These are phyloP conservation scores for Rhodofomes roseus DNA, from an alignment of 1,284 basidiomycete species.

Conservation along the genomic window DNA sequence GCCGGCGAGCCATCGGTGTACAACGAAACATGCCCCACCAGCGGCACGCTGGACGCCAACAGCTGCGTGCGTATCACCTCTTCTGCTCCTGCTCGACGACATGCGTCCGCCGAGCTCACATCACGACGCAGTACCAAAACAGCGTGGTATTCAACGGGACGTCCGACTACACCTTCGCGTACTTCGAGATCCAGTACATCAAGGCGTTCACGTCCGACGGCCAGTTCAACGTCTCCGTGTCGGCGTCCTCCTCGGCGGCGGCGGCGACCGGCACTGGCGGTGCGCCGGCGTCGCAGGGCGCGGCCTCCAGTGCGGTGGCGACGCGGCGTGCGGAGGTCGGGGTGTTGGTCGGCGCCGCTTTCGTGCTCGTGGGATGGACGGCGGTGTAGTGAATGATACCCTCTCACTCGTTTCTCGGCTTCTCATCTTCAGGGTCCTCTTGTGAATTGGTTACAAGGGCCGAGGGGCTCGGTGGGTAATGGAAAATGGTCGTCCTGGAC, in stretches of 20 bases:
- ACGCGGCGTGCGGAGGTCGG: background rate
- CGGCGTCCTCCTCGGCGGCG: too few species aligned
- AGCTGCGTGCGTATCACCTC: constrained; percentile 13
- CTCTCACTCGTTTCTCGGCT: too few species aligned
- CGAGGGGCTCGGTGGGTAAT: too few species aligned
- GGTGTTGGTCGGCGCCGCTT: background rate
- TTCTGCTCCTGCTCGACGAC: background rate
- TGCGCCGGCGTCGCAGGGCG: background rate
- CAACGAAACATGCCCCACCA: constrained; percentile 34
- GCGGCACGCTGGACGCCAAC: constrained; percentile 11
- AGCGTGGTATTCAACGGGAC: constrained; percentile 51
- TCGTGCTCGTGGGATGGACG: background rate
- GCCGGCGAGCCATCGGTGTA: constrained; percentile 41
- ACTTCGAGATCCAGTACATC: constrained; percentile 49
- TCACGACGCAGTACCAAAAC: constrained; percentile 36
- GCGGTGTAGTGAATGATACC: too few species aligned
- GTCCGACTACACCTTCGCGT: constrained; percentile 45
- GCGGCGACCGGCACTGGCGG: too few species aligned
- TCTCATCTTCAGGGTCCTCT: too few species aligned
- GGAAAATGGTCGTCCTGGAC: too few species aligned
- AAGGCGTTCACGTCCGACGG: constrained; percentile 35
- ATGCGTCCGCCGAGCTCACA: background rate
- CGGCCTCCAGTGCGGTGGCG: background rate
- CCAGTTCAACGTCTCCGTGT: background rate
- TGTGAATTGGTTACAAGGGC: too few species aligned